Evolutionary conservation across 768 basidiomycete species (phyloP).

Genomic region (Boletus reticulatus): DNA sequence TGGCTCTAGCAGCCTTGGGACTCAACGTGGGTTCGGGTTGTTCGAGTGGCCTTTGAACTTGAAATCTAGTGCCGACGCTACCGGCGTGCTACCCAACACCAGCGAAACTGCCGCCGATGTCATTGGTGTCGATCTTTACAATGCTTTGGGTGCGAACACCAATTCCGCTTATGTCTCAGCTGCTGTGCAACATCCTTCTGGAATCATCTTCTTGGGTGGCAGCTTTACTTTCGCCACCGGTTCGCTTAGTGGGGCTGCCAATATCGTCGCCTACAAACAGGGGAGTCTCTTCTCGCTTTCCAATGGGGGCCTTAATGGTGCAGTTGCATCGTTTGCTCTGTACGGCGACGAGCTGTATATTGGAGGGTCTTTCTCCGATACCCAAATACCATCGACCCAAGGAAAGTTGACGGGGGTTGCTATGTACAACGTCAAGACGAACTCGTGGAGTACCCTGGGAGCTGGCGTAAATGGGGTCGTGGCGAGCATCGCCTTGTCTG

Average conservation of each 20-base stretch:
- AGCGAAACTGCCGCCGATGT: constrained; percentile 67
- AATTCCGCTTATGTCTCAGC: constrained; percentile 45
- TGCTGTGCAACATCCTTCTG: constrained; percentile 64
- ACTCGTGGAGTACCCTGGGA: constrained; percentile 65
- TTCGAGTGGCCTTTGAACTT: constrained; percentile 78
- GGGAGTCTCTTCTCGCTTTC: constrained; percentile 53
- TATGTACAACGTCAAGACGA: constrained; percentile 62
- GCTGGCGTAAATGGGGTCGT: constrained; percentile 80
- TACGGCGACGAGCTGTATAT: constrained; percentile 69
- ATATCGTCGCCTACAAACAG: constrained; percentile 70
- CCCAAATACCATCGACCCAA: constrained; percentile 49
- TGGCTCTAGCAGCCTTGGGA: constrained; percentile 32
- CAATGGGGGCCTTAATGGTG: constrained; percentile 74
- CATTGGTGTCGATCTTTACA: constrained; percentile 60
- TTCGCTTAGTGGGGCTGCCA: constrained; percentile 53
- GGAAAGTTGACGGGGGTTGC: constrained; percentile 61
- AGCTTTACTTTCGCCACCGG: constrained; percentile 63
- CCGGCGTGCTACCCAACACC: constrained; percentile 59
- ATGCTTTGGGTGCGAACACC: constrained; percentile 48
- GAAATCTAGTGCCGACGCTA: constrained; percentile 51
- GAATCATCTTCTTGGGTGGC: constrained; percentile 72
- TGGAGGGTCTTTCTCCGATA: constrained; percentile 86
- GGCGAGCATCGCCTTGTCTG: constrained; percentile 49
- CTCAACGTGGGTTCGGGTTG: constrained; percentile 71
- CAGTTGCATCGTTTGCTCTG: constrained; percentile 66